Percentiles rank a stretch among this genome's conserved stretches.
These are phyloP conservation scores for Astragalus membranaceus DNA, from an alignment of 306 rosid genomes.

Conservation along the genomic window DNA sequence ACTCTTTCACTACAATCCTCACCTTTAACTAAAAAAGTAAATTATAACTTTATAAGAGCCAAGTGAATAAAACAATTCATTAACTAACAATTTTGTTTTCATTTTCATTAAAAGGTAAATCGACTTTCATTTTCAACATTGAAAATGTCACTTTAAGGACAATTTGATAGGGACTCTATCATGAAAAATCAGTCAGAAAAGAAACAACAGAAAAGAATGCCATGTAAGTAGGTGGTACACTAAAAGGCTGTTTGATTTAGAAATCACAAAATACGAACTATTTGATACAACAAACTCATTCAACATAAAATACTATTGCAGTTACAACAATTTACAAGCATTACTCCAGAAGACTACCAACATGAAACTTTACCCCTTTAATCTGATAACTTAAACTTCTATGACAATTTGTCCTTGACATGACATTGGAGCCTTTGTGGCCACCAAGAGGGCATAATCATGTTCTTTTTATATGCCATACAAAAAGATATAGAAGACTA, in stretches of 20 bases:
- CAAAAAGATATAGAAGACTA: neutral
- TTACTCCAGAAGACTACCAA: neutral
- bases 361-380: neutral
- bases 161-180: neutral
- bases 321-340: neutral
- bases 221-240: neutral
- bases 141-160: neutral
- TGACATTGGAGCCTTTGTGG: neutral
- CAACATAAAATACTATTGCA: neutral
- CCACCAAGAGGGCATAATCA: neutral
- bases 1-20: conserved; percentile 66
- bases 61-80: neutral
- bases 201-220: neutral
- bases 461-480: neutral
- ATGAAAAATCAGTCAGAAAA: neutral
- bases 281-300: neutral
- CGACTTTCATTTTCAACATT: conserved; percentile 4
- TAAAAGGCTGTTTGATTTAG: neutral
- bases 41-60: too few species aligned
- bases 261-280: neutral
- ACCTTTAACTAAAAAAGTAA: conserved; percentile 55
- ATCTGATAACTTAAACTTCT: neutral
- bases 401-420: neutral
- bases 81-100: neutral
- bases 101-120: conserved; percentile 1